A percentile compares a stretch with the other conserved stretches of the same genome.
Conservation (phyloP, 331 rosid genomes). For the Stylosanthes scabra region DNA sequence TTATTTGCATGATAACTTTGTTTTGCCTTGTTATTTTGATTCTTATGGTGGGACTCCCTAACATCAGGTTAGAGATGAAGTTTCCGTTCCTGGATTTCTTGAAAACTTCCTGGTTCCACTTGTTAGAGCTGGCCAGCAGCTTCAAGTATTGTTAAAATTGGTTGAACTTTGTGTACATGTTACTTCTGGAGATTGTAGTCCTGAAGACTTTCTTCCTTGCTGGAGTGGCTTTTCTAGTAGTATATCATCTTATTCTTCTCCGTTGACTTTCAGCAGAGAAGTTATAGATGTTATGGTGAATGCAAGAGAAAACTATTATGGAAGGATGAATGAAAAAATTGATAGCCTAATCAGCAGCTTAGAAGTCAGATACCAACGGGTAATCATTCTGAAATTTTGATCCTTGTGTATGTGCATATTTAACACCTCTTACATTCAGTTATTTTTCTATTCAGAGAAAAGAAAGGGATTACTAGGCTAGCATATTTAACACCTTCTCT, state of each 20-base stretch:
- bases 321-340: slow-evolving; percentile 71
- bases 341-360: slow-evolving; percentile 56
- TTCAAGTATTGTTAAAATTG: slow-evolving; percentile 86
- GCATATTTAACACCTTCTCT: not conserved
- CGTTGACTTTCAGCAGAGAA: slow-evolving; percentile 66
- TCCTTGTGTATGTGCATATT: slow-evolving; percentile 3
- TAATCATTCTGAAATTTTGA: slow-evolving; percentile 42
- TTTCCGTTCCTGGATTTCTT: slow-evolving; percentile 80
- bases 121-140: slow-evolving; percentile 94
- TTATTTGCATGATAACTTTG: slow-evolving; percentile 30
- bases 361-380: slow-evolving; percentile 79
- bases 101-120: slow-evolving; percentile 76
- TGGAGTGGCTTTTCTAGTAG: slow-evolving; percentile 78
- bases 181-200: slow-evolving; percentile 55
- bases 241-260: slow-evolving; percentile 58
- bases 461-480: slow-evolving; percentile 18
- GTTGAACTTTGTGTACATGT: slow-evolving; percentile 79
- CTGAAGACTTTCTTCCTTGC: slow-evolving; percentile 83
- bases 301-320: slow-evolving; percentile 73
- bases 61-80: slow-evolving; percentile 80
- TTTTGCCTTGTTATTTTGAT: slow-evolving; percentile 39
- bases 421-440: slow-evolving; percentile 5
- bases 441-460: slow-evolving; percentile 33
- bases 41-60: slow-evolving; percentile 47
- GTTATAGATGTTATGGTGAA: slow-evolving; percentile 60